Percentiles rank a stretch among this genome's conserved stretches.
Evolutionary conservation across 140 eudicot species (phyloP).

Genomic region (Bidens hawaiensis): DNA sequence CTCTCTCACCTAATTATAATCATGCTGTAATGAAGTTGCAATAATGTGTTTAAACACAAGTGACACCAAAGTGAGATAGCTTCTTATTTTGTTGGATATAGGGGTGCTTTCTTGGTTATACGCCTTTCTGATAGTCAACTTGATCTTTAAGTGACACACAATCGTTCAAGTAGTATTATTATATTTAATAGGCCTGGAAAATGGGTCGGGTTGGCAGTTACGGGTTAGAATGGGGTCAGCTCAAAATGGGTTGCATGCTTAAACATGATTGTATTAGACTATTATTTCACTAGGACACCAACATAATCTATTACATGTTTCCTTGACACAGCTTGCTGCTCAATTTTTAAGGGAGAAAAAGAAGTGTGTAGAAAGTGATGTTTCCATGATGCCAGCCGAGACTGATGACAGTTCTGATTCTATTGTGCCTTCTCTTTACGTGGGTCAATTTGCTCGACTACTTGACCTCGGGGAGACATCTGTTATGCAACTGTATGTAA

Average conservation of each 20-base stretch:
- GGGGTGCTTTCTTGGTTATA: slow-evolving; percentile 10
- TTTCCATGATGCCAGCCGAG: slow-evolving; percentile 59
- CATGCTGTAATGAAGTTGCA: background rate
- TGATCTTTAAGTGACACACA: background rate
- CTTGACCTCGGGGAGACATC: slow-evolving; percentile 68
- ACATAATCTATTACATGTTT: slow-evolving; percentile 15
- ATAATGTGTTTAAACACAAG: background rate
- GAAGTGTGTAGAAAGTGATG: slow-evolving; percentile 57
- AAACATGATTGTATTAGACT: background rate
- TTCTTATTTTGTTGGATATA: background rate
- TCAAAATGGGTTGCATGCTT: no score
- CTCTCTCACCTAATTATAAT: background rate
- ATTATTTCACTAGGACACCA: background rate
- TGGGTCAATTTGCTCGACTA: slow-evolving; percentile 83
- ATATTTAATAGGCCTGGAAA: no score
- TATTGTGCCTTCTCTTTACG: slow-evolving; percentile 66
- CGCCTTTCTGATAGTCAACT: background rate
- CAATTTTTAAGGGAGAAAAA: slow-evolving; percentile 71
- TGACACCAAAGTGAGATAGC: background rate
- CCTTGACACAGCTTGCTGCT: slow-evolving; percentile 72
- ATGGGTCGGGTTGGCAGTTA: no score
- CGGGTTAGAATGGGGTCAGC: no score
- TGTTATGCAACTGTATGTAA: slow-evolving; percentile 71
- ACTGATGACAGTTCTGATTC: slow-evolving; percentile 64
- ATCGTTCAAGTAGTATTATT: background rate